Evolutionary conservation across 2,329 filamentous ascomycete genomes (phyloP).

Genomic region (Dothistroma pini): DNA sequence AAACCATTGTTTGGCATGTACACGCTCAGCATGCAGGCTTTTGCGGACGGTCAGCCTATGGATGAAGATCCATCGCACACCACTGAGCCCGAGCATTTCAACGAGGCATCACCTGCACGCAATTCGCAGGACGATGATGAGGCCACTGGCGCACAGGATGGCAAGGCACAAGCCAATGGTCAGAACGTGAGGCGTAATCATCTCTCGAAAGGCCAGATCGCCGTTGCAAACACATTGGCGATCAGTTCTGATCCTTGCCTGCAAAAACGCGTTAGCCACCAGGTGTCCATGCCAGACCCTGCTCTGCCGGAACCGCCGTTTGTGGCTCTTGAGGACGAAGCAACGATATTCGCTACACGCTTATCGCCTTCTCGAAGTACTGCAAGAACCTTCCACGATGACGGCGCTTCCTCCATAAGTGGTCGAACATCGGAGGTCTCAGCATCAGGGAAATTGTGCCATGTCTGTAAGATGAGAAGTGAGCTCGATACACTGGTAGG

Average conservation of each 20-base stretch:
- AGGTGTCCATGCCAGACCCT: not conserved
- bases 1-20: slow-evolving; percentile 13
- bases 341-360: not conserved
- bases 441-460: slow-evolving; percentile 4
- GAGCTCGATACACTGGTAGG: slow-evolving; percentile 4
- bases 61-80: not conserved
- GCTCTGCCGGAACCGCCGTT: not conserved
- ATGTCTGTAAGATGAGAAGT: slow-evolving; percentile 9
- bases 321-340: not conserved
- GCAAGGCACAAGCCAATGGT: not conserved
- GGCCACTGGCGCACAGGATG: too few relatives aligned
- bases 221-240: not conserved
- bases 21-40: slow-evolving; percentile 13
- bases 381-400: not conserved
- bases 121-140: not conserved
- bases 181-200: not conserved
- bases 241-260: not conserved
- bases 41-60: slow-evolving; percentile 5
- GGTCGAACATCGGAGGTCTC: slow-evolving; percentile 9
- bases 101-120: not conserved
- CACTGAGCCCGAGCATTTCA: not conserved
- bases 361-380: not conserved
- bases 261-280: not conserved
- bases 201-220: not conserved
- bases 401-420: slow-evolving; percentile 11